Base-by-base conservation (phyloP, 176 grass and related monocot genomes). In the Hyparrhenia diplandra region DNA sequence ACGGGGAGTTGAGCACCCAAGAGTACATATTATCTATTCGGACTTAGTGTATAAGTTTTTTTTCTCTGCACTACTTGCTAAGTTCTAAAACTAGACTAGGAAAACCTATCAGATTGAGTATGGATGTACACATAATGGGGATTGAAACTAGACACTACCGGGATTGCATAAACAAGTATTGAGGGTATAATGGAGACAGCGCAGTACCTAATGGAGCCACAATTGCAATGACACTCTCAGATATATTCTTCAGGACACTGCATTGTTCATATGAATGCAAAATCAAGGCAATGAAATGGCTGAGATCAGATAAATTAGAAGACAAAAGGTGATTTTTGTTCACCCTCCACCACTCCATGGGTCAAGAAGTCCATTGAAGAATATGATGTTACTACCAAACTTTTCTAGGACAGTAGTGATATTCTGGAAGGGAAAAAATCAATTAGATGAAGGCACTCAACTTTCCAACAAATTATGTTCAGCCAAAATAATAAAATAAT, bases 341-440 rank as follows among this genome's bases (percentile, higher is more conserved):
- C 73, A 98, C 95, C 95, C 91, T 76, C 95, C 92, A 1, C 95
- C 95, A 45, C 92, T 98, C 95, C 95, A 98, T 41, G 95, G 95
- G 82, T 98, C 92, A 1, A 94, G 86, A 63, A 98, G 90, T 24
- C 95, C 95, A 60, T 98, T 98, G 75, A 93, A 98, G 75, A 98
- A 98, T 83, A 98, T 94, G 41, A 98, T 94, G 61, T 98, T 98
- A 82, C 95, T 94, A 51, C 88, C 92, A 81, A 98, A 98, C 66
- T 91, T 93, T 80, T 91, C 67, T 75, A 98, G 76, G 28, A 84
- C 84, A 4, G 2, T 82, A 77, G 72, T 90, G 55, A 94, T 91
- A 91, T 91, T 84, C 95, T 98, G 80, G 54, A 84, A 66, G 27
- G 24, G 54, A n/a, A 27, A 32, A 30, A 32, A 49, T 67, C 25